Evolutionary conservation across 305 asterid genomes (phyloP), one percentile per base, ranked within the genome.

Genomic region (Fraxinus sp.): DNA sequence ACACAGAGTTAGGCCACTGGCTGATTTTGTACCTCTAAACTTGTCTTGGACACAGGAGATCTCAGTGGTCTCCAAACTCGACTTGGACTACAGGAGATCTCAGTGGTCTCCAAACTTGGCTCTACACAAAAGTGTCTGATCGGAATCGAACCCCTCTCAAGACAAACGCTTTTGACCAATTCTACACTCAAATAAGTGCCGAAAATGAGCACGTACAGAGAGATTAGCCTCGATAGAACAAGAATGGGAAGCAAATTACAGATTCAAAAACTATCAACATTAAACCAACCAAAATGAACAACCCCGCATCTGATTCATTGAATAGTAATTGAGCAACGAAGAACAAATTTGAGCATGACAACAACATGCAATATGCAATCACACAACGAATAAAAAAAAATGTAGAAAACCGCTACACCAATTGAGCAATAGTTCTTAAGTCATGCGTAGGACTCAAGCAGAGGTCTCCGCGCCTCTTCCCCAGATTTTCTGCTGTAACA

Each of bases 371-470:
- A 7, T 64, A 64, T 22, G 5, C 16, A 64, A 64, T 24, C 11
- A 64, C 1, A 26, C 2, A 22, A 26, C 36, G 4, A 22, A 22
- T 18, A 18, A 22, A 62, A 24, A 18, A 22, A 62, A 62, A 22
- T 9, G 9, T 24, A 4, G 14, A 24, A 68, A 28, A 14, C 24
- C 9, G 36, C 75, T 36, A 28, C 7, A 0, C 75, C 35, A 28
- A 5, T 9, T 66, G 26, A 26, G n/a, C 35, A 0, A 8, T 66
- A 66, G n/a, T 22, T 26, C 33, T 32, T 28, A 4, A 68, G 3
- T 89, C 86, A 90, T 33, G 88, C 92, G 33, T 89, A 18, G 3
- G 94, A 77, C 83, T 88, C 94, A 59, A 93, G 88, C 85, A 94
- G 82, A 55, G 95, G 91, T 85, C 84, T 81, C 75, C 90, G 88